Evolutionary conservation across 1,284 basidiomycete genomes (phyloP), one percentile per base, ranked within the genome.

Genomic region (Puccinia horiana): DNA sequence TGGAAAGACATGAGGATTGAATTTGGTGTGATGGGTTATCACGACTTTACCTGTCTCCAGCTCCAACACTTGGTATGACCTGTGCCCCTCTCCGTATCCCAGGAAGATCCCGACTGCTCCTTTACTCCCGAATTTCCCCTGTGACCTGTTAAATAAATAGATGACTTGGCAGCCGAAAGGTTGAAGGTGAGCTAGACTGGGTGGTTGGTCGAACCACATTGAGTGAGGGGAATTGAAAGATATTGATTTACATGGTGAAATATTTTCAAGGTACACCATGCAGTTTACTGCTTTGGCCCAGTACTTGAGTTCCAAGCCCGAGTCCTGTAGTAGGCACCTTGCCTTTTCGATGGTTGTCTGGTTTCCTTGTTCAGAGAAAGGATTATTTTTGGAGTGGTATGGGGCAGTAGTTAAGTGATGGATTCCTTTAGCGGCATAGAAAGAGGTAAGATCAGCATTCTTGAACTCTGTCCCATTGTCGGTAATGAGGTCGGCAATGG

Each of bases 401-500:
- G n/a, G n/a, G n/a, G n/a, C n/a, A n/a, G n/a, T n/a, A n/a, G 73
- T 2, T n/a, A n/a, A 29, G 70, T 69, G 37, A n/a, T n/a, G n/a
- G n/a, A n/a, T 69, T 35, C 65, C 65, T 35, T 69, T 42, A 9
- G 6, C 8, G 29, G 20, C 5, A 35, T 37, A 69, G n/a, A 32
- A 69, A 8, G 40, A 16, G 3, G 23, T 42, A 4, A 74, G 49
- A 12, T 29, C 6, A 5, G 49, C 8, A 29, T 74, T 74, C 26
- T 74, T 74, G 23, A 74, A 54, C n/a, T 74, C 29, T 18, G 70
- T 74, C 20, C 42, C 42, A 54, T 74, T 74, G n/a, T 54, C 47
- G 8, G 18, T 29, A 14, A 76, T 35, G 40, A 76, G 52, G 26
- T 76, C n/a, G 9, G 23, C 20, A 20, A 76, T 47, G 16, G n/a